A percentile compares a stretch with the other conserved stretches of the same genome.
These are phyloP conservation scores for Silene conica DNA, from an alignment of 148 eudicot genomes.

Conservation along the genomic window DNA sequence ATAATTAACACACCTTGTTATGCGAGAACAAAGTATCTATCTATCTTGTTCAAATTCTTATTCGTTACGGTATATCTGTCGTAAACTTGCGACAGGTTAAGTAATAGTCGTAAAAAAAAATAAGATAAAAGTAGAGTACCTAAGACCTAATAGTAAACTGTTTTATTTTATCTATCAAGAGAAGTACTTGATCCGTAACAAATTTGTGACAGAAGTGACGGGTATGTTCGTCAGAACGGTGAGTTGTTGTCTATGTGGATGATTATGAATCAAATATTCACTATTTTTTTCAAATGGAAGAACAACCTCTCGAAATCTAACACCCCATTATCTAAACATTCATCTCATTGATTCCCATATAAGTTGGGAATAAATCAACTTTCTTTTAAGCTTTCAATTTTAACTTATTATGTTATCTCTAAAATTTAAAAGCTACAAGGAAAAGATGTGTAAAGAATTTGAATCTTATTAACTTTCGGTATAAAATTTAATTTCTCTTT, in stretches of 20 bases:
- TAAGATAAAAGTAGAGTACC: no score
- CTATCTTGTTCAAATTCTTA: no score
- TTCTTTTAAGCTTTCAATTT: constrained; percentile 18
- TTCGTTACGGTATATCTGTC: no score
- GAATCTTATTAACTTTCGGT: constrained; percentile 29
- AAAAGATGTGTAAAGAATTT: constrained; percentile 27
- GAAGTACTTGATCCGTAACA: no score
- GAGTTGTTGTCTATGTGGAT: constrained; percentile 8
- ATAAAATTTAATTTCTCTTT: constrained; percentile 11
- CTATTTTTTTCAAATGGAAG: constrained; percentile 24
- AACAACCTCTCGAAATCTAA: constrained; percentile 16
- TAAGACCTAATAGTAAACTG: no score
- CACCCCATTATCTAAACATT: not conserved
- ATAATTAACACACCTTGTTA: constrained; percentile 16
- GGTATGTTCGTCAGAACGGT: no score
- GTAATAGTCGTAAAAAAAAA: no score
- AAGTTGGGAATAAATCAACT: constrained; percentile 11
- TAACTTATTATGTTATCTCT: not conserved
- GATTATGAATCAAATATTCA: constrained; percentile 18
- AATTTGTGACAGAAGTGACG: no score
- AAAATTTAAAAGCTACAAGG: not conserved
- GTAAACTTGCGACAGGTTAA: no score
- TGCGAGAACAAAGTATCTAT: constrained; percentile 25
- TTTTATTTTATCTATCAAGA: no score
- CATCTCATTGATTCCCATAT: constrained; percentile 15